Evolutionary conservation across 768 basidiomycete species (phyloP).

Genomic region (Pleurotus sapidus): DNA sequence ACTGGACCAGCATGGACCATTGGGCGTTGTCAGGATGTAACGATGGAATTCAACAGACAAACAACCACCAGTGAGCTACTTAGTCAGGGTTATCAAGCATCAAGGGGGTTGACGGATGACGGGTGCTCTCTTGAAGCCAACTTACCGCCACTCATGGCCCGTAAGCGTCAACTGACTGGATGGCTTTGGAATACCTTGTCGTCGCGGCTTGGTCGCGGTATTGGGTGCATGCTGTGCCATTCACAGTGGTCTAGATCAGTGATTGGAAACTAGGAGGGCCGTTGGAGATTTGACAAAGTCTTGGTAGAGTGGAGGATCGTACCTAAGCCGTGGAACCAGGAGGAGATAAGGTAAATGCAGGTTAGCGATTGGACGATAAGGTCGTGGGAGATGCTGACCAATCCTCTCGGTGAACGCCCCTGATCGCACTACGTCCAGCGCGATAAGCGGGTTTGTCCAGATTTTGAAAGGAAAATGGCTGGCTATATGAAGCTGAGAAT

Average conservation of each 20-base stretch:
- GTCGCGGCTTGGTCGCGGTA: not conserved
- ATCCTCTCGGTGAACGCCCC: not conserved
- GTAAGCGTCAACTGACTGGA: not conserved
- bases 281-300: not conserved
- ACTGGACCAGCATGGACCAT: not conserved
- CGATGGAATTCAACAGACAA: not conserved
- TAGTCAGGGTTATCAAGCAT: not conserved
- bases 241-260: not conserved
- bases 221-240: not conserved
- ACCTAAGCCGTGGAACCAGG: not conserved
- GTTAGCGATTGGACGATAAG: slow-evolving; percentile 10
- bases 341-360: not conserved
- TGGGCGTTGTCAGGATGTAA: not conserved
- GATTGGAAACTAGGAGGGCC: not conserved
- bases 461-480: not conserved
- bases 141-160: not conserved
- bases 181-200: not conserved
- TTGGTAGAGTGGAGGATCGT: not conserved
- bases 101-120: not conserved
- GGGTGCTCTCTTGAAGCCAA: not conserved
- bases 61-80: not conserved
- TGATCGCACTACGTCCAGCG: not conserved
- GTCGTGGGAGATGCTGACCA: not conserved
- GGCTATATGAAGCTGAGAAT: not conserved
- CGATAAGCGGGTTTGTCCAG: not conserved